Conservation (phyloP, 805 yeast genomes). For the Peterozyma xylosa region DNA sequence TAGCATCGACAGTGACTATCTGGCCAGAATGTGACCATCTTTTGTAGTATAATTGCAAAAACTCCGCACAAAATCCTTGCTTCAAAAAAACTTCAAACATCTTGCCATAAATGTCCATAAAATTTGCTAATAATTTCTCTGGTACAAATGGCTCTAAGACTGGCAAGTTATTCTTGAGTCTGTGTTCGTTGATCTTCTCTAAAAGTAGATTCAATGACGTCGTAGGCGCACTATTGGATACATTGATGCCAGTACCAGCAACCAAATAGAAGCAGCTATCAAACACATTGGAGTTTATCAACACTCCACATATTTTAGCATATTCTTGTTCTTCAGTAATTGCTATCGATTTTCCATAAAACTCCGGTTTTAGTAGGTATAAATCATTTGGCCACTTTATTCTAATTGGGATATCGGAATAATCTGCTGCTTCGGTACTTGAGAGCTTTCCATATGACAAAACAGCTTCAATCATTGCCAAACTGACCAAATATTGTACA, state of each 20-base stretch:
- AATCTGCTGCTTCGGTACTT: constrained; percentile 19
- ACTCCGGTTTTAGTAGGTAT: constrained; percentile 65
- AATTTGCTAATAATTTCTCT: constrained; percentile 57
- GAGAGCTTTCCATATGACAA: constrained; percentile 36
- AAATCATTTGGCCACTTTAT: constrained; percentile 98
- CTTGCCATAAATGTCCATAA: constrained; percentile 57
- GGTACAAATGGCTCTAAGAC: constrained; percentile 20
- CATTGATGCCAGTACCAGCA: constrained; percentile 83
- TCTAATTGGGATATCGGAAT: constrained; percentile 67
- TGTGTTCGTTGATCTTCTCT: constrained; percentile 45
- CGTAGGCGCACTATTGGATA: constrained; percentile 83
- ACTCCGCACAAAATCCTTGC: constrained; percentile 62
- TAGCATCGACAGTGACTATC: constrained; percentile 52
- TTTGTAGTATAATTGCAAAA: constrained; percentile 60
- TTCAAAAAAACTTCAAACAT: constrained; percentile 50
- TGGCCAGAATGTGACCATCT: constrained; percentile 84
- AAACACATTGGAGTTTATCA: constrained; percentile 71
- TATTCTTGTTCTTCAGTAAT: constrained; percentile 50
- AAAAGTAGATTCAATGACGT: constrained; percentile 77
- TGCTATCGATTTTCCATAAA: constrained; percentile 24
- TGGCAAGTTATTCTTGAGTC: constrained; percentile 31
- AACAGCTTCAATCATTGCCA: constrained; percentile 79
- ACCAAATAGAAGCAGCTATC: constrained; percentile 57
- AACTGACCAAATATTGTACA: constrained; percentile 74
- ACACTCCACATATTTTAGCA: constrained; percentile 75